Evolutionary conservation across 768 basidiomycete species (phyloP).

Genomic region (Nevesoporus exiguus): DNA sequence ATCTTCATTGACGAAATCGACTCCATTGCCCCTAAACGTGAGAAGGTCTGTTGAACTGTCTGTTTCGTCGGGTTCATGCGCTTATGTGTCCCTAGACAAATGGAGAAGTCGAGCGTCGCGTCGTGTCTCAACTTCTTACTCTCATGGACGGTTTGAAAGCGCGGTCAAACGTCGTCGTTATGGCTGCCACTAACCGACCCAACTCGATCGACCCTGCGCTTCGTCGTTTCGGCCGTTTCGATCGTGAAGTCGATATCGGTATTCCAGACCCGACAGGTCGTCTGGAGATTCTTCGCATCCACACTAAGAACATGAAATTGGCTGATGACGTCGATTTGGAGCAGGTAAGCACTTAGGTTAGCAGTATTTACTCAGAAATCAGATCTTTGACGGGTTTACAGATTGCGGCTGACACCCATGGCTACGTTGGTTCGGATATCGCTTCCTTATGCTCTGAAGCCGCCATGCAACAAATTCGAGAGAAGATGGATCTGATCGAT

Average conservation of each 20-base stretch:
- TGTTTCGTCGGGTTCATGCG: neutral
- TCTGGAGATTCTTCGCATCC: constrained; percentile 97
- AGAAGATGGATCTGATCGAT: constrained; percentile 99
- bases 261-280: constrained; percentile 99
- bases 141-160: constrained; percentile 99
- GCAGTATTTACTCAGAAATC: neutral
- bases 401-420: constrained; percentile 99
- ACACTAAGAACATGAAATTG: constrained; percentile 99
- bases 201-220: constrained; percentile 99
- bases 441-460: constrained; percentile 98
- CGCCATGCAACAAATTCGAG: constrained; percentile 99
- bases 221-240: constrained; percentile 97
- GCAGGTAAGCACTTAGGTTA: constrained; percentile 47
- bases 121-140: constrained; percentile 96
- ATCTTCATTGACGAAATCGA: constrained; percentile 99
- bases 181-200: constrained; percentile 98
- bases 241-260: constrained; percentile 98
- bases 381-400: constrained; percentile 30
- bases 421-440: constrained; percentile 98
- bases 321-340: constrained; percentile 96
- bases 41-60: constrained; percentile 63
- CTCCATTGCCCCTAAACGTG: constrained; percentile 99
- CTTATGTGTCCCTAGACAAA: constrained; percentile 64
- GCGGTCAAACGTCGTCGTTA: constrained; percentile 98
- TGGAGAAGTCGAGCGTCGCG: constrained; percentile 98